Evolutionary conservation across 148 eudicot genomes (phyloP), one percentile per base, ranked within the genome.

Genomic region (Arctostaphylos glauca): DNA sequence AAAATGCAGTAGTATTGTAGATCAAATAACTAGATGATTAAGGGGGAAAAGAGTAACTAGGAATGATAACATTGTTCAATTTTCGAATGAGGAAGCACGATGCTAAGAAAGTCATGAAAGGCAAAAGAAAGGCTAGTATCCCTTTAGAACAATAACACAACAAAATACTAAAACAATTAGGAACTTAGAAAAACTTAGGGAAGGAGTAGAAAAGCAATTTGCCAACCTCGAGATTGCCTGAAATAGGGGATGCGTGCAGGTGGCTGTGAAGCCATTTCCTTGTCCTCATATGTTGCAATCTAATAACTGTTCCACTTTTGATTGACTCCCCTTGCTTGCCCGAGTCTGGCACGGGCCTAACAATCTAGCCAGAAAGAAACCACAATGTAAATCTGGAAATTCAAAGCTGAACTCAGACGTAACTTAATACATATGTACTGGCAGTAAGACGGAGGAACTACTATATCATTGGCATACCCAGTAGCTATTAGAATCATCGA

Each of bases 191-290:
- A 8, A 66, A 66, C 1, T 16, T 31, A 5, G 16, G 14, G 44
- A 25, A 10, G 31, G 16, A 66, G 43, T 66, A 47, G 38, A 56
- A 80, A 80, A 6, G 49, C 38, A 80, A 53, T 43, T 55, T 16
- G 72, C 81, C 71, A 46, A 96, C 99, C 99, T 96, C 99, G 81
- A 93, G 38, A 89, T 96, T 96, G 77, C 97, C 94, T 31, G 99
- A 94, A 80, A 96, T 94, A 4, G 98, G 98, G 72, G 98, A 96
- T 74, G 97, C 95, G 84, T 92, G 98, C 87, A 94, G 83, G 89
- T 96, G 99, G 85, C 98, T 94, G 80, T 96, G 99, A 59, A 96
- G 84, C 99, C 99, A 96, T 86, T 85, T 94, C 80, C 92, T 88
- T 62, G 97, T 96, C 86, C 77, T 93, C 95, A 93, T 94, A 85